Conservation (phyloP, 495 filamentous ascomycete genomes). For the Annulohypoxylon moriforme region DNA sequence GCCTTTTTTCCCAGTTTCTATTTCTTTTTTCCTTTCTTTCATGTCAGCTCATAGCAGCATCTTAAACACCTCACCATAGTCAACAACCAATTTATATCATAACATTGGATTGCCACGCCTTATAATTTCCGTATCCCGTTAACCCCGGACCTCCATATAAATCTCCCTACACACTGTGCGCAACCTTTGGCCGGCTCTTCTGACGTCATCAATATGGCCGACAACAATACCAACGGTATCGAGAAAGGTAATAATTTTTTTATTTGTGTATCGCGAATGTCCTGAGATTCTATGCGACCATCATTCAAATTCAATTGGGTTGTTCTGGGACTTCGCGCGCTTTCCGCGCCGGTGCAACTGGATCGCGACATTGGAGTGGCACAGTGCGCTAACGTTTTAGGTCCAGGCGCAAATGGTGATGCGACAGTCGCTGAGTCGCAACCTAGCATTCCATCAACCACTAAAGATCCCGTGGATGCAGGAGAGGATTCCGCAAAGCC, state of each 20-base stretch:
- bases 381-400: slow-evolving; percentile 48
- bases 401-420: slow-evolving; percentile 38
- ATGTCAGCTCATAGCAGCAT: slow-evolving; percentile 29
- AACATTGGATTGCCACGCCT: slow-evolving; percentile 12
- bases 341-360: slow-evolving; percentile 30
- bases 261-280: neutral
- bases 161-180: slow-evolving; percentile 24
- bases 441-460: slow-evolving; percentile 27
- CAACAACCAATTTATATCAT: slow-evolving; percentile 22
- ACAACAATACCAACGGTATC: slow-evolving; percentile 51
- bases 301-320: slow-evolving; percentile 37
- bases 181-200: slow-evolving; percentile 24
- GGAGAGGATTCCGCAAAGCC: slow-evolving; percentile 34
- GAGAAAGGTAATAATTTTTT: slow-evolving; percentile 53
- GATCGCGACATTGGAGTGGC: slow-evolving; percentile 29
- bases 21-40: slow-evolving; percentile 31
- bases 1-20: slow-evolving; percentile 36
- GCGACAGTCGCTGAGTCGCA: slow-evolving; percentile 32
- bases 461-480: slow-evolving; percentile 30
- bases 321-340: slow-evolving; percentile 5
- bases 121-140: slow-evolving; percentile 9
- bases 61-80: slow-evolving; percentile 3
- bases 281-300: slow-evolving; percentile 26
- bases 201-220: slow-evolving; percentile 61
- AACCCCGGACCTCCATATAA: neutral